Conservation (phyloP, 2,329 filamentous ascomycete species). For the Penicillium sp. region DNA sequence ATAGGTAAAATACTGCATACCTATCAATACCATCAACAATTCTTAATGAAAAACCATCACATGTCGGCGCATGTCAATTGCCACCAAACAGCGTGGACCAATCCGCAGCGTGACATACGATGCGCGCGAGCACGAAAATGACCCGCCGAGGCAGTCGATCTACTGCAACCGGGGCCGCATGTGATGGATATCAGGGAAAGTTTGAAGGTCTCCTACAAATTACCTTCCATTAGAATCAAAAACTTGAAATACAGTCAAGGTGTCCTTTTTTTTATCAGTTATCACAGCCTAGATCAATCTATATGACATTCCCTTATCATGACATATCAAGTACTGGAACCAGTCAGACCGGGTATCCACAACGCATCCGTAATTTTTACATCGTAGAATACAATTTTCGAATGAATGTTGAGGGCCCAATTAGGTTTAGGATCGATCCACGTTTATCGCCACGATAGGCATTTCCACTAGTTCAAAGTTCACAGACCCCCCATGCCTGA, state of each 20-base stretch:
- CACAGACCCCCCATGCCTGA: slow-evolving; percentile 4
- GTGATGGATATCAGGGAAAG: slow-evolving; percentile 8
- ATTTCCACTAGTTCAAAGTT: not conserved
- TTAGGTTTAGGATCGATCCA: slow-evolving; percentile 6
- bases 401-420: slow-evolving; percentile 17
- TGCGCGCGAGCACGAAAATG: slow-evolving; percentile 17
- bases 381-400: not conserved
- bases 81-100: slow-evolving; percentile 10
- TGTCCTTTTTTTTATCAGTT: not conserved
- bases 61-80: slow-evolving; percentile 14
- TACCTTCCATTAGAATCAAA: not conserved
- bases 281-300: not conserved
- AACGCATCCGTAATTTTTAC: too few relatives aligned
- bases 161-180: slow-evolving; percentile 11
- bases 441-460: not conserved
- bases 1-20: not conserved
- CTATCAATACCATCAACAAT: not conserved
- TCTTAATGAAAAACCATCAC: slow-evolving; percentile 4
- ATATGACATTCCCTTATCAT: not conserved
- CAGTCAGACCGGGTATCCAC: not conserved
- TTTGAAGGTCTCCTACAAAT: not conserved
- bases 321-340: not conserved
- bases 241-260: too few relatives aligned
- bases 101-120: not conserved
- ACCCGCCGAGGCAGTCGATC: slow-evolving; percentile 23